phyloP scores from a whole-genome alignment of 1,139 yeast genomes.

The Zygosaccharomyces pseudobailii region DNA sequence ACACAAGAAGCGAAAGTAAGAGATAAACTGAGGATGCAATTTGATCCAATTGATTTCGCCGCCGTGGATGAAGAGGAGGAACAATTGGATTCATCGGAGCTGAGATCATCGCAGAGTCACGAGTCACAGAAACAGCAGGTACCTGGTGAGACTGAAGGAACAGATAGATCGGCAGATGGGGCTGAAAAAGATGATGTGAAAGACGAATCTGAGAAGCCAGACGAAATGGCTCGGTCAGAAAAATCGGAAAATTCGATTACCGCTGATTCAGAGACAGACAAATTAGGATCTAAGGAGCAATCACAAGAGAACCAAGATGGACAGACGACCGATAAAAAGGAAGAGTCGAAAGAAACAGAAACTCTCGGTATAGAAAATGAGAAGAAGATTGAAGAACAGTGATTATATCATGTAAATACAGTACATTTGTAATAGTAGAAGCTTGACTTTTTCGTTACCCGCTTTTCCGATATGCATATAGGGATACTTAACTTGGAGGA shows the following conservation, averaged over 20 bases:
- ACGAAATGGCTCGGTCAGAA: background rate
- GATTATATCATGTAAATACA: background rate
- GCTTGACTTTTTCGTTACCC: constrained; percentile 1
- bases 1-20: constrained; percentile 32
- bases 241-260: no score
- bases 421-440: background rate
- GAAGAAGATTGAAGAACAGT: background rate
- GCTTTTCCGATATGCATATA: background rate
- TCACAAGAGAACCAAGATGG: no score
- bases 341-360: background rate
- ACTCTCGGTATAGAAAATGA: background rate
- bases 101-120: background rate
- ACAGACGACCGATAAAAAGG: no score
- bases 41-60: constrained; percentile 36
- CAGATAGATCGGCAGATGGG: background rate
- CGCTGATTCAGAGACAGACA: no score
- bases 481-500: no score
- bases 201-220: background rate
- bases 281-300: no score
- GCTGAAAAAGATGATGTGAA: no score
- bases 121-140: background rate
- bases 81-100: background rate
- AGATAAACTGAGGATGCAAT: constrained; percentile 34
- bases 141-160: background rate
- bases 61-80: constrained; percentile 37